Base-by-base conservation (phyloP, 2,329 filamentous ascomycete species). In the Trichoderma simmonsii region DNA sequence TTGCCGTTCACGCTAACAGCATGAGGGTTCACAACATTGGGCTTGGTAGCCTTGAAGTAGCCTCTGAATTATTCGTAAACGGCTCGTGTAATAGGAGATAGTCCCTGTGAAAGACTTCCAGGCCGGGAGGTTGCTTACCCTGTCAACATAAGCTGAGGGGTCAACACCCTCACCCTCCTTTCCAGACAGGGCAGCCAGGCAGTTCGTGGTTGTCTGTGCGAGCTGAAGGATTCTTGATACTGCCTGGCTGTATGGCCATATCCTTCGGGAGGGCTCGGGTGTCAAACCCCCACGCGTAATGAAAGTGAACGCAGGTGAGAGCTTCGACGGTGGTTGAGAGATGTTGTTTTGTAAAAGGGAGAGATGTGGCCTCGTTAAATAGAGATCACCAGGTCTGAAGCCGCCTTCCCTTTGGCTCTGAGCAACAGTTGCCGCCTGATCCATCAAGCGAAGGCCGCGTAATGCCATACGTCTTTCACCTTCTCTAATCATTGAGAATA, bases 1-100 rank as follows among this genome's bases (percentile, higher is more conserved):
- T 75, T 73, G 21, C 73, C 48, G 72, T 81, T 77, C 15, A 82
- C 83, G 26, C 26, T 28, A 83, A 84, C 80, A 77, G 84, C 30
- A 71, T 79, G 80, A 18, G 76, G 63, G 43, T 77, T 79, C n/a
- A 75, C 59, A 30, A 73, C 70, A 62, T 78, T 78, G 30, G 79
- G 73, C 73, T 83, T 82, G 1, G 81, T 82, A 14, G 80, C 79
- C 71, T 81, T 83, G 74, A 83, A 83, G 70, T 80, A 82, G 34
- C 78, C 79, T 63, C 81, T 81, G 15, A 84, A 80, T 70, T 80
- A 81, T 39, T 83, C 82, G 60, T 82, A 82, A n/a, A 84, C 78
- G 8, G 78, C 78, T 75, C 77, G 81, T 12, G 82, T 77, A 51
- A 90, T 83, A 6, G 88, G 86, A 15, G 85, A 85, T 4, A 90